Conservation (phyloP, 306 rosid species). For the Begonia masoniana region DNA sequence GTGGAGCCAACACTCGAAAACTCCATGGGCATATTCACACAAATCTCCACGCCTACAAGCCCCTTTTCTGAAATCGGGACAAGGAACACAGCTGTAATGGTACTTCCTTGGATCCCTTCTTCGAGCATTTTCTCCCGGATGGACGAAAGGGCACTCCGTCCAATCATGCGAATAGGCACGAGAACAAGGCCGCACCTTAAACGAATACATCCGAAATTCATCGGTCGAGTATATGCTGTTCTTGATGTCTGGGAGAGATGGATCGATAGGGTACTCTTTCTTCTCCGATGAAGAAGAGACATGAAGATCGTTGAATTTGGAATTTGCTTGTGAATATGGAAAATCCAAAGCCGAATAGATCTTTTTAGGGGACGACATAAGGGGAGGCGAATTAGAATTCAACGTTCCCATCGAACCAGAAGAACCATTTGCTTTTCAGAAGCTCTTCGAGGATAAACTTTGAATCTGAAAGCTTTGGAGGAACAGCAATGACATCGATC, state of each 20-base stretch:
- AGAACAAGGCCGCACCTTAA: conserved; percentile 91
- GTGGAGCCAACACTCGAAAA: conserved; percentile 94
- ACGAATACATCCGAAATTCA: conserved; percentile 87
- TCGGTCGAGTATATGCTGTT: conserved; percentile 88
- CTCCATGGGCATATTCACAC: conserved; percentile 98
- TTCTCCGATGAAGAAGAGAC: conserved; percentile 53
- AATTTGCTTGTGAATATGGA: conserved; percentile 29
- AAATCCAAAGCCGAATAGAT: conserved; percentile 44
- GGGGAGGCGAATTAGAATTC: conserved; percentile 48
- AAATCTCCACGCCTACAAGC: conserved; percentile 91
- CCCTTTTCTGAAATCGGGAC: conserved; percentile 90
- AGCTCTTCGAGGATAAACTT: conserved; percentile 47
- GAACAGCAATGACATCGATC: conserved; percentile 46
- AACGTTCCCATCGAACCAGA: conserved; percentile 24
- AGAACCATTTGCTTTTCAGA: conserved; percentile 40
- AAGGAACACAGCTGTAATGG: conserved; percentile 91
- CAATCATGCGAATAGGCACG: conserved; percentile 98
- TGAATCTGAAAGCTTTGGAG: conserved; percentile 41
- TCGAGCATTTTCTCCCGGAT: conserved; percentile 95
- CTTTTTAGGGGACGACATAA: conserved; percentile 49
- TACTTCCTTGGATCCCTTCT: conserved; percentile 95
- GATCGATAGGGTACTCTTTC: conserved; percentile 86
- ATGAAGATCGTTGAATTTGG: conserved; percentile 35
- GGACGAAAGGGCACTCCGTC: conserved; percentile 97
- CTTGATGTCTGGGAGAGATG: conserved; percentile 90